Percentiles rank a stretch among this genome's conserved stretches.
phyloP scores from a whole-genome alignment of 768 basidiomycete genomes.

The Lactifluus echinatus region DNA sequence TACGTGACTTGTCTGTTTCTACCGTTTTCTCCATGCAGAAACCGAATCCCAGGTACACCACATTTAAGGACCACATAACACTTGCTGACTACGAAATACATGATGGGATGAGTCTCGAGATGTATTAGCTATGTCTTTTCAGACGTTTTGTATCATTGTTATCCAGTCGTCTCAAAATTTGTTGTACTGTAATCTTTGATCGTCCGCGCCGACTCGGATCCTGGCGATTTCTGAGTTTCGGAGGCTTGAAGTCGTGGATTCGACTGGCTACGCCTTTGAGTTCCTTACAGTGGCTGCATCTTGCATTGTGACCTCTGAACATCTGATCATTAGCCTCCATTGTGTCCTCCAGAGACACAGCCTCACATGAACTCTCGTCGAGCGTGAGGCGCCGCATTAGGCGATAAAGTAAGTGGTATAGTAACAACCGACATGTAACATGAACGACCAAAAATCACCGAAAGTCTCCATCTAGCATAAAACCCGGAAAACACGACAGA shows the following conservation, averaged over 20 bases:
- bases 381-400: not conserved
- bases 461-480: not conserved
- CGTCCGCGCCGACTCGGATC: no score
- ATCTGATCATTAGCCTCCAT: not conserved
- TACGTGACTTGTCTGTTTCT: constrained; percentile 29
- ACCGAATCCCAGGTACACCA: constrained; percentile 61
- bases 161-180: not conserved
- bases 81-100: constrained; percentile 88
- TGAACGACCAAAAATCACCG: no score
- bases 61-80: constrained; percentile 94
- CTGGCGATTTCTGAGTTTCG: not conserved
- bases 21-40: not conserved
- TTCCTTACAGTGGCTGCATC: not conserved
- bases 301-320: not conserved
- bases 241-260: not conserved
- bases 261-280: not conserved
- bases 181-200: no score
- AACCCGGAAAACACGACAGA: not conserved
- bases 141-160: not conserved
- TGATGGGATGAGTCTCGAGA: constrained; percentile 89
- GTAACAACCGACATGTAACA: no score
- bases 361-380: not conserved
- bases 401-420: not conserved
- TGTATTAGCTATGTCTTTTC: constrained; percentile 48
- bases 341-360: not conserved